Base-by-base conservation (phyloP, 1,284 basidiomycete genomes). In the Cystobasidium pallidum region DNA sequence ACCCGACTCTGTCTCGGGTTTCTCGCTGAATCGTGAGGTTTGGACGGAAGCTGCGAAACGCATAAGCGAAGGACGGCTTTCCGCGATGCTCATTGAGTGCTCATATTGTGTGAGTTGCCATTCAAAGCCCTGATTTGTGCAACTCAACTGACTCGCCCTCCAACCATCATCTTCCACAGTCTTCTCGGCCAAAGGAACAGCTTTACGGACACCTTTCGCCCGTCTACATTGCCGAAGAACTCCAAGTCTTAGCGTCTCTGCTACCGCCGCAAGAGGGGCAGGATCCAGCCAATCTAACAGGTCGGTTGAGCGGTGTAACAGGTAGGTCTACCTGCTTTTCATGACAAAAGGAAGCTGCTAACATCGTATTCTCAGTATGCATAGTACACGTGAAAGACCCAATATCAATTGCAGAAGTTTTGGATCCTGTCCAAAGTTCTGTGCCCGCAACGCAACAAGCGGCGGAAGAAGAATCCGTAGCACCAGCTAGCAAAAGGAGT, bases 121-220 rank as follows among this genome's bases (percentile, higher is more conserved):
- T 39, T 39, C n/a, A n/a, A 39, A 13, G 36, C 13, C 36, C 6
- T 39, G 36, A 39, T 6, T 39, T 6, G 13, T 6, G 6, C 28
- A 8, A 45, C 43, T 8, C 15, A 8, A 17, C 43, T 45, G 43
- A 11, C 43, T 45, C 7, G 36, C 6, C 36, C 36, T 36, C 11
- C 39, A 43, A n/a, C 6, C 3, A 34, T 30, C 41, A 28, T 24
- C 28, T 15, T n/a, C 6, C 49, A 15, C 63, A 78, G 17, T 83
- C 85, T 1, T 88, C 87, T 0, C 84, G 91, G 66, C 81, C 83
- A 10, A 84, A 87, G 74, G 84, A 86, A 45, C 78, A 82, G 59
- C 82, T 93, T 13, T 92, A 85, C 79, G 91, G 91, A 0, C 91
- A 93, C 75, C 84, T 93, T 13, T 88, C 83, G 39, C 90, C 91